phyloP scores from a whole-genome alignment of 2,329 filamentous ascomycete genomes.

The Aspergillus glaucus region DNA sequence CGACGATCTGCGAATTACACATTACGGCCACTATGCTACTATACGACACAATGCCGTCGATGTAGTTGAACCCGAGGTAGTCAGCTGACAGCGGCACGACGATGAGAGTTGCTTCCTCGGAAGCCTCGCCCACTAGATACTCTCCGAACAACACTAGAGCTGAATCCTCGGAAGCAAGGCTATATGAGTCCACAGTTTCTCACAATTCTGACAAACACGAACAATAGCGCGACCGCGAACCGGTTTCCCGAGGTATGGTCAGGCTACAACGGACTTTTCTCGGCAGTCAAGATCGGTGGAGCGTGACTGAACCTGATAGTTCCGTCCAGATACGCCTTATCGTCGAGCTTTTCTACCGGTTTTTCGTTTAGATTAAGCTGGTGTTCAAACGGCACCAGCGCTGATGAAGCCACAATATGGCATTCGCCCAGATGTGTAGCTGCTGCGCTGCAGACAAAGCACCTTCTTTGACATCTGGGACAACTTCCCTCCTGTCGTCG shows the following conservation, averaged over 20 bases:
- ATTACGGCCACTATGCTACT: slow-evolving; percentile 45
- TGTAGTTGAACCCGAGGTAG: slow-evolving; percentile 40
- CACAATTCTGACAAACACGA: slow-evolving; percentile 36
- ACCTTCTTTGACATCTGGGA: slow-evolving; percentile 38
- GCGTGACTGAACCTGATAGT: slow-evolving; percentile 30
- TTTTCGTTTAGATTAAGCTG: slow-evolving; percentile 41
- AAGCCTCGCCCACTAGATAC: slow-evolving; percentile 38
- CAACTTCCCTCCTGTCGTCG: slow-evolving; percentile 32
- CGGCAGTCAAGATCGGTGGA: slow-evolving; percentile 36
- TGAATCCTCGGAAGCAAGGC: slow-evolving; percentile 30
- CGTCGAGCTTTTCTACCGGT: slow-evolving; percentile 46
- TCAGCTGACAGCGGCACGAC: slow-evolving; percentile 44
- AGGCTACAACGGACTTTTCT: slow-evolving; percentile 13
- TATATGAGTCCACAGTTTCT: slow-evolving; percentile 31
- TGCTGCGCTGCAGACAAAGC: slow-evolving; percentile 35
- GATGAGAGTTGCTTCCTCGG: slow-evolving; percentile 46
- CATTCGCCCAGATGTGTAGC: slow-evolving; percentile 48
- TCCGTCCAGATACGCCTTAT: slow-evolving; percentile 46
- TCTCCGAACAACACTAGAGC: slow-evolving; percentile 43
- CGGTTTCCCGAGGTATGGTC: slow-evolving; percentile 45
- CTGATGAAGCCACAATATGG: slow-evolving; percentile 39
- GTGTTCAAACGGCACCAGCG: slow-evolving; percentile 24
- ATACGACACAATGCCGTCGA: slow-evolving; percentile 45
- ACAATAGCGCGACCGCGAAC: slow-evolving; percentile 47
- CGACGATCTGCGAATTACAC: slow-evolving; percentile 40